Evolutionary conservation across 208 protist species (phyloP), one percentile per base, ranked within the genome.

Genomic region (Trypanosoma congolense): DNA sequence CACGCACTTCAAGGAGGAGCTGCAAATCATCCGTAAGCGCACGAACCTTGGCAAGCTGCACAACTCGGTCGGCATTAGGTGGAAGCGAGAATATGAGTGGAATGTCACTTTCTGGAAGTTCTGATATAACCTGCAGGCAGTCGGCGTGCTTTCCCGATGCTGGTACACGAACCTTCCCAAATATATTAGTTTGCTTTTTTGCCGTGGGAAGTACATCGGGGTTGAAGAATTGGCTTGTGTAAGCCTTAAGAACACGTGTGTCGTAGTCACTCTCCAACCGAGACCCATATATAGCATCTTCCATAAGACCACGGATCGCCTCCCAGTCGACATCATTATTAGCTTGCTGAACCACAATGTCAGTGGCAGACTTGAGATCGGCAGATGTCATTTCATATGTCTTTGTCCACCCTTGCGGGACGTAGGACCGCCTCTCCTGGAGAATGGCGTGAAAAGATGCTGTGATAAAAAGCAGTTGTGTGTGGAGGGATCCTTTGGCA

Each of bases 391-490:
- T 95, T 73, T 99, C 97, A 78, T 98, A 99, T 56, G 90, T 90
- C 67, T 98, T 97, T 29, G 90, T 88, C 96, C 96, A 99, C 6
- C 97, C 97, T 51, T 99, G 97, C 24, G 97, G 97, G 16, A 98
- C 87, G 77, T 97, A 99, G 1, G 89, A 96, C 53, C 95, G 83
- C 4, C 97, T 82, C 69, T 99, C 97, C 71, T 98, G 97, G 36
- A 99, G 66, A 33, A 99, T 66, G 4, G 92, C 94, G 62, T 99
- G 97, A 57, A 99, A 95, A 35, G 84, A 92, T 1, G 96, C 91
- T 6, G 96, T 75, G 19, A 94, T 77, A 65, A 98, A 98, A 43
- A 98, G 83, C 6, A 98, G 56, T 80, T 97, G 89, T 12, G 79
- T 80, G 56, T 93, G 77, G 44, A 75, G 48, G 30, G 80, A 58